Conservation (phyloP, 805 yeast species). For the Wickerhamomyces queroliae region DNA sequence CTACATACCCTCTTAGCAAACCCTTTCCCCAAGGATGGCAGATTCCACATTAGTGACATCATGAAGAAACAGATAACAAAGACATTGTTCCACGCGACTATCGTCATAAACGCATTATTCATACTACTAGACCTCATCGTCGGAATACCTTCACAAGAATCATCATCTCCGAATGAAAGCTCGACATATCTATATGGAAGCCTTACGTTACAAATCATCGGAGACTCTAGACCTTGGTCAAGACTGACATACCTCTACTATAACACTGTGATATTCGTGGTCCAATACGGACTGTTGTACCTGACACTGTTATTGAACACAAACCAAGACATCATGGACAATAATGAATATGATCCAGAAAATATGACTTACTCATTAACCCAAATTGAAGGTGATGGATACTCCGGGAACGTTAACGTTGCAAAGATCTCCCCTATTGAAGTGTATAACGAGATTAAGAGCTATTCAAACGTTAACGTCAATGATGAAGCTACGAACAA, state of each 20-base stretch:
- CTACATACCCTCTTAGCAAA: conserved; percentile 33
- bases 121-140: conserved; percentile 30
- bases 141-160: conserved; percentile 21
- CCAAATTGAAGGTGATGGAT: conserved; percentile 34
- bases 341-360: conserved; percentile 23
- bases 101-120: conserved; percentile 20
- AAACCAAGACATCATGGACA: conserved; percentile 18
- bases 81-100: conserved; percentile 22
- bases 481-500: background rate
- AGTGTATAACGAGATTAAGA: conserved; percentile 19
- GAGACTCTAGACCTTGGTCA: conserved; percentile 33
- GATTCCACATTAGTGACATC: conserved; percentile 16
- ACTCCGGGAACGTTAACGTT: conserved; percentile 34
- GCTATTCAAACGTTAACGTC: conserved; percentile 9
- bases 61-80: conserved; percentile 23
- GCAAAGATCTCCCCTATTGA: conserved; percentile 29
- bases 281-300: conserved; percentile 27
- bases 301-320: conserved; percentile 26
- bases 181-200: conserved; percentile 29
- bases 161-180: conserved; percentile 7
- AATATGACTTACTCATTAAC: conserved; percentile 13
- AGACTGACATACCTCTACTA: conserved; percentile 20
- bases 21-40: conserved; percentile 34
- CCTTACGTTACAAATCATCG: conserved; percentile 38
- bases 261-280: conserved; percentile 24